These are phyloP conservation scores for Penicillium longicatenatum DNA, from an alignment of 495 filamentous ascomycete genomes.

Conservation along the genomic window DNA sequence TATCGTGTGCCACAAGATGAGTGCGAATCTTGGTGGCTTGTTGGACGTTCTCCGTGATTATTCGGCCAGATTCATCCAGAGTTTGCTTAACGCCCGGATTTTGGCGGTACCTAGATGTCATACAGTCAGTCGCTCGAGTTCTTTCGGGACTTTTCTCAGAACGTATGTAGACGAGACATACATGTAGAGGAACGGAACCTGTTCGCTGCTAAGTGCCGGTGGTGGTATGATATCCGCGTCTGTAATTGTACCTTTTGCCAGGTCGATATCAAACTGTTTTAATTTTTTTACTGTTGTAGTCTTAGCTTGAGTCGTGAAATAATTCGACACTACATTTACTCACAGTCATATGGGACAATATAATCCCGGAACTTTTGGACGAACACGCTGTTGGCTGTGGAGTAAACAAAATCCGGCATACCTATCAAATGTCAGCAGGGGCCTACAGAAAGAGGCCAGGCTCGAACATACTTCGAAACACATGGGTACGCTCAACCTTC, in stretches of 20 bases:
- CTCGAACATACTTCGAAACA: slow-evolving; percentile 66
- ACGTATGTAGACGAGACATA: slow-evolving; percentile 21
- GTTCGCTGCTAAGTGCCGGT: slow-evolving; percentile 67
- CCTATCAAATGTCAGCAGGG: slow-evolving; percentile 23
- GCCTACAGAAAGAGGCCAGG: not conserved
- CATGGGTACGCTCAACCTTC: slow-evolving; percentile 74
- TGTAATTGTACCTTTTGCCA: slow-evolving; percentile 56
- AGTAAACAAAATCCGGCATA: slow-evolving; percentile 77
- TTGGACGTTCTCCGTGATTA: slow-evolving; percentile 56
- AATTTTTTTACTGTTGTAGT: slow-evolving; percentile 59
- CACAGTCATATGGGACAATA: slow-evolving; percentile 66
- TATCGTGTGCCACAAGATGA: slow-evolving; percentile 65
- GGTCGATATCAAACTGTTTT: slow-evolving; percentile 71
- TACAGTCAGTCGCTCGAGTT: slow-evolving; percentile 5
- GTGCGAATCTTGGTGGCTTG: slow-evolving; percentile 49
- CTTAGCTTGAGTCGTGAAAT: slow-evolving; percentile 3
- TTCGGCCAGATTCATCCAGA: slow-evolving; percentile 51
- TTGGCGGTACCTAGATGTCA: slow-evolving; percentile 51
- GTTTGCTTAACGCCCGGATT: slow-evolving; percentile 58
- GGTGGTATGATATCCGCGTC: slow-evolving; percentile 78
- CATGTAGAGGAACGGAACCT: slow-evolving; percentile 67
- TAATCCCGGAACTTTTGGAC: slow-evolving; percentile 64
- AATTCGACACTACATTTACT: slow-evolving; percentile 8
- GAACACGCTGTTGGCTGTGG: slow-evolving; percentile 61
- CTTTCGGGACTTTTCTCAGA: not conserved